Evolutionary conservation across 345 rosid species (phyloP).

Genomic region (Rhizophora mangle): DNA sequence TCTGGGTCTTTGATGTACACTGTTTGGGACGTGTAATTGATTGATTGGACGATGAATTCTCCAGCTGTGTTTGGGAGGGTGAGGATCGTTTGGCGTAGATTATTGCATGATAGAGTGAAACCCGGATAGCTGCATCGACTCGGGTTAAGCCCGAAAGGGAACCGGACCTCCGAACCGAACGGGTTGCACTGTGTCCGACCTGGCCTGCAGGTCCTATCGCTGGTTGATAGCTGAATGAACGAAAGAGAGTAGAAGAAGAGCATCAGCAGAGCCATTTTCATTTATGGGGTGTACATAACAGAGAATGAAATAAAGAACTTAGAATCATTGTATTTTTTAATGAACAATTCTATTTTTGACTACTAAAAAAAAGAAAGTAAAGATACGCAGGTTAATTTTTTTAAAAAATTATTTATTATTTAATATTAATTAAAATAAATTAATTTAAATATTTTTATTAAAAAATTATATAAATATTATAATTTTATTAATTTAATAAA

Average conservation of each 20-base stretch:
- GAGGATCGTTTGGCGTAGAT: conserved; percentile 15
- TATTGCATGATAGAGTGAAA: conserved; percentile 42
- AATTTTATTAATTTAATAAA: no score
- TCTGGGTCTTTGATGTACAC: conserved; percentile 37
- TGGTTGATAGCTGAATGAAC: neutral
- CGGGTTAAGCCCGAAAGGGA: conserved; percentile 37
- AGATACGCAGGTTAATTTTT: no score
- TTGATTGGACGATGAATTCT: conserved; percentile 31
- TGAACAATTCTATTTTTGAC: no score
- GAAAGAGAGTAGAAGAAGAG: neutral
- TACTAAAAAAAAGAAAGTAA: no score
- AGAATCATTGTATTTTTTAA: no score
- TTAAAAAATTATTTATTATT: no score
- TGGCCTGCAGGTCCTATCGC: conserved; percentile 16
- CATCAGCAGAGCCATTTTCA: neutral
- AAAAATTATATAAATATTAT: no score
- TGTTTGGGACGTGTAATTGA: conserved; percentile 36
- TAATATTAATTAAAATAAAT: no score
- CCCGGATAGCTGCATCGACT: conserved; percentile 38
- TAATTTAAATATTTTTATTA: no score
- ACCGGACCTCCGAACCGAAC: conserved; percentile 18
- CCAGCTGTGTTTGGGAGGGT: conserved; percentile 32
- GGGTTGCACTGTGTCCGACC: neutral
- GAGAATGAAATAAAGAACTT: no score
- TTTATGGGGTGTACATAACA: no score